phyloP scores from a whole-genome alignment of 345 rosid genomes.

The Viola odorata region DNA sequence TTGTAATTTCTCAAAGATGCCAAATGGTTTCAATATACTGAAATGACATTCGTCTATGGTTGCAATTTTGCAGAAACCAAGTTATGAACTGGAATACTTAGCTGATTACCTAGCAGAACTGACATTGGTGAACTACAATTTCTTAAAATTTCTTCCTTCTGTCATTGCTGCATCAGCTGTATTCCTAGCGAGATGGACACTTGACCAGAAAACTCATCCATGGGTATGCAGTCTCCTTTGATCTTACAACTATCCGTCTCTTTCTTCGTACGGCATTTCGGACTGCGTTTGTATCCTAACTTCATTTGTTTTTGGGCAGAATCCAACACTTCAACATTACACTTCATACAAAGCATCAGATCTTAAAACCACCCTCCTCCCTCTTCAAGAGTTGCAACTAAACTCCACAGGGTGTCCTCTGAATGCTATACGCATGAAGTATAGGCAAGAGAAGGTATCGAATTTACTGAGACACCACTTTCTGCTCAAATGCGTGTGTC shows the following conservation, averaged over 20 bases:
- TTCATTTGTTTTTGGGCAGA: conserved; percentile 35
- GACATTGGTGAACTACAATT: conserved; percentile 53
- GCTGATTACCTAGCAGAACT: conserved; percentile 78
- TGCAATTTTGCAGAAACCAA: conserved; percentile 47
- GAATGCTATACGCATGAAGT: conserved; percentile 63
- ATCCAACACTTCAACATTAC: conserved; percentile 71
- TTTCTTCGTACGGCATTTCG: background rate
- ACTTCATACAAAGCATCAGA: conserved; percentile 60
- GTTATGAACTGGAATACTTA: conserved; percentile 66
- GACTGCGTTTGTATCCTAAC: conserved; percentile 10
- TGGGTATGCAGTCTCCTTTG: conserved; percentile 56
- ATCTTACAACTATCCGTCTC: background rate
- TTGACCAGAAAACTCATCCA: conserved; percentile 72
- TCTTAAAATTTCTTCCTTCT: conserved; percentile 74
- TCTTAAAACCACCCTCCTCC: conserved; percentile 44
- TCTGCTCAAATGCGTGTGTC: no score
- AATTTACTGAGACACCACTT: no score
- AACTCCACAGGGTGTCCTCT: conserved; percentile 62
- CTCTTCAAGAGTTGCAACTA: conserved; percentile 62
- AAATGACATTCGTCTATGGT: background rate
- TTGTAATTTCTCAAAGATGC: background rate
- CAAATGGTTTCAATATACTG: conserved; percentile 6
- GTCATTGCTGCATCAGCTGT: conserved; percentile 85
- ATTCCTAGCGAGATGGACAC: conserved; percentile 88
- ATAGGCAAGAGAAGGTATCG: conserved; percentile 60